These are phyloP conservation scores for Pisolithus sp. DNA, from an alignment of 768 basidiomycete genomes.

Conservation along the genomic window DNA sequence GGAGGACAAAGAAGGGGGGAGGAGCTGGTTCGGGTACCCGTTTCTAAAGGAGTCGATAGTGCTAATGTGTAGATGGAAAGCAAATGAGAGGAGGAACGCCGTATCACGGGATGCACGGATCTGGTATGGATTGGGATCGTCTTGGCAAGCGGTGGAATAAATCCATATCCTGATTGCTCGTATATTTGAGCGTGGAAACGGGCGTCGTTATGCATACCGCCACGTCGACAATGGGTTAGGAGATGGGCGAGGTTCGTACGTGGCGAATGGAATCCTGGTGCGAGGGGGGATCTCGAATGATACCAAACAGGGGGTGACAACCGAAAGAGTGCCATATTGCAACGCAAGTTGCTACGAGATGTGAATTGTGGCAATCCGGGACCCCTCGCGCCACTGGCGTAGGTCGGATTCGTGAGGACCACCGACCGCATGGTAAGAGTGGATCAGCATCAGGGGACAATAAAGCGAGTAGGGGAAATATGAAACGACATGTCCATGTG, in stretches of 20 bases:
- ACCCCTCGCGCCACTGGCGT: not conserved
- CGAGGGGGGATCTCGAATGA: not conserved
- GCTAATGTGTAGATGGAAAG: not conserved
- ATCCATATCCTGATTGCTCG: not conserved
- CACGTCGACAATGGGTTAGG: not conserved
- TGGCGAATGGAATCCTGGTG: not conserved
- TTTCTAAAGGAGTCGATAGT: not conserved
- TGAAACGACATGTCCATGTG: not conserved
- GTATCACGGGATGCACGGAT: not conserved
- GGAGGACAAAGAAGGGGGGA: not conserved
- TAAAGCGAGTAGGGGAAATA: not conserved
- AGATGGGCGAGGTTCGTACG: not conserved
- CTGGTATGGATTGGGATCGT: not conserved
- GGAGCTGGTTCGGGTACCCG: not conserved
- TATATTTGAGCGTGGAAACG: constrained; percentile 1
- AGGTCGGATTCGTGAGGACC: not conserved
- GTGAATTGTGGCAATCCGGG: too few species aligned
- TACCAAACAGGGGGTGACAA: not conserved
- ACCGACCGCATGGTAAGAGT: not conserved
- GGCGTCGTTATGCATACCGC: not conserved
- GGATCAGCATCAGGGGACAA: not conserved
- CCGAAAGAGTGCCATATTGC: not conserved
- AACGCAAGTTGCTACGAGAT: too few species aligned
- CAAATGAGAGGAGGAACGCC: not conserved
- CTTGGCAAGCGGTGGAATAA: not conserved